Percentiles rank a stretch among this genome's conserved stretches.
These are phyloP conservation scores for Ogataea corticis DNA, from an alignment of 805 yeast species.

Conservation along the genomic window DNA sequence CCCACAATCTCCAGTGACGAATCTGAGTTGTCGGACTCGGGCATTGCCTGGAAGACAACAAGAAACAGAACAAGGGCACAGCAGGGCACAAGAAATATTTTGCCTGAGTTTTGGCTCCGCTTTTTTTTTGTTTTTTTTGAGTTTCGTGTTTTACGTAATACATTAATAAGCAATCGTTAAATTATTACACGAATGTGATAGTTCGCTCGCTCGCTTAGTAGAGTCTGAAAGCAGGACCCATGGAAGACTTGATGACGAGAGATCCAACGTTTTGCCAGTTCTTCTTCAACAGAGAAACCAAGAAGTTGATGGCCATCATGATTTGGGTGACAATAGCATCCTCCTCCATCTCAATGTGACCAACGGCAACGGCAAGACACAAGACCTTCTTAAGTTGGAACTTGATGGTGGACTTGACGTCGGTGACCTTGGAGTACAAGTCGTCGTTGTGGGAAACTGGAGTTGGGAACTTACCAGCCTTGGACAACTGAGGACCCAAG, in stretches of 20 bases:
- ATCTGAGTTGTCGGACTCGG: slow-evolving; percentile 8
- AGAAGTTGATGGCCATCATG: slow-evolving; percentile 98
- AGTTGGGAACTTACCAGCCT: slow-evolving; percentile 99
- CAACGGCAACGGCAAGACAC: slow-evolving; percentile 99
- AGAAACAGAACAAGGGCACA: no score
- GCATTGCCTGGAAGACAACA: neutral
- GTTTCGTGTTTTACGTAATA: neutral
- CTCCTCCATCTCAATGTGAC: slow-evolving; percentile 99
- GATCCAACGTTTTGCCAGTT: slow-evolving; percentile 99
- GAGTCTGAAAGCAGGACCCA: slow-evolving; percentile 99
- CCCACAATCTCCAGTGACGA: slow-evolving; percentile 11
- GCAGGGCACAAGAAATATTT: no score
- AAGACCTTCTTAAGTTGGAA: slow-evolving; percentile 99
- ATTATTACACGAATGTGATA: neutral
- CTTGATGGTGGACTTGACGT: slow-evolving; percentile 99
- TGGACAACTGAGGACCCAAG: slow-evolving; percentile 99
- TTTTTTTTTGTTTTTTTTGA: no score
- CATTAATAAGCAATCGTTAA: neutral
- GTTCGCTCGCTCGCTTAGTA: slow-evolving; percentile 59
- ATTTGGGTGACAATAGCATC: slow-evolving; percentile 95
- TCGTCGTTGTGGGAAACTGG: slow-evolving; percentile 99
- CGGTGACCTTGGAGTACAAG: slow-evolving; percentile 91
- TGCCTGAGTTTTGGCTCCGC: no score
- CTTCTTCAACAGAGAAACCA: slow-evolving; percentile 98
- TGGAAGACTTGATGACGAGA: slow-evolving; percentile 96